A percentile compares a stretch with the other conserved stretches of the same genome.
These are phyloP conservation scores for Colletotrichum sp. DNA, from an alignment of 2,329 filamentous ascomycete genomes.

Conservation along the genomic window DNA sequence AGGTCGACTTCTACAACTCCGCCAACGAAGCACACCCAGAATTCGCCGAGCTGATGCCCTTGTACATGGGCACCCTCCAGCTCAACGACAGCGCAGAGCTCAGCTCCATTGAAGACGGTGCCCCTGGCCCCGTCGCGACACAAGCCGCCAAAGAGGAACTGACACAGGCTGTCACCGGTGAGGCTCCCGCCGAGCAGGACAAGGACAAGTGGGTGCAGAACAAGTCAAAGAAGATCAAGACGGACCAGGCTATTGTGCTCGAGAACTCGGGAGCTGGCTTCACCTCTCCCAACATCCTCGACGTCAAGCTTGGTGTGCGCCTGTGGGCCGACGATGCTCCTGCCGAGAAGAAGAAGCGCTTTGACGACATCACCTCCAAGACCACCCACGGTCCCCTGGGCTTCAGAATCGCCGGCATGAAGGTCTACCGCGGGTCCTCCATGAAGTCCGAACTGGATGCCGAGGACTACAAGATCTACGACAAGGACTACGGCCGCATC, in stretches of 20 bases:
- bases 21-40: conserved; percentile 69
- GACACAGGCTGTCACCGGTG: conserved; percentile 34
- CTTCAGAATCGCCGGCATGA: conserved; percentile 71
- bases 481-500: conserved; percentile 66
- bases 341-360: conserved; percentile 61
- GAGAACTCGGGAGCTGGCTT: conserved; percentile 86
- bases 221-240: conserved; percentile 68
- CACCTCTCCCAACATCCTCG: conserved; percentile 84
- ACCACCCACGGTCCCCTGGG: conserved; percentile 66
- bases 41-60: conserved; percentile 82
- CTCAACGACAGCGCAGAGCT: conserved; percentile 63
- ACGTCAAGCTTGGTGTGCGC: conserved; percentile 87
- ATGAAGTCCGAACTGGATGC: conserved; percentile 55
- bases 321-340: conserved; percentile 82
- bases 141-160: conserved; percentile 39
- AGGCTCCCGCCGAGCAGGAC: conserved; percentile 28
- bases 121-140: conserved; percentile 47
- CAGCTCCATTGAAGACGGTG: conserved; percentile 52
- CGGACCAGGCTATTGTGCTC: conserved; percentile 81
- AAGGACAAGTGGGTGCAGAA: conserved; percentile 51
- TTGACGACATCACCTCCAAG: conserved; percentile 61
- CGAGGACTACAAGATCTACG: conserved; percentile 64
- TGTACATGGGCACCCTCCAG: conserved; percentile 79
- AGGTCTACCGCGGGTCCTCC: conserved; percentile 63
- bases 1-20: conserved; percentile 90